phyloP scores from a whole-genome alignment of 129 eudicot species.

The Saussurea involucrata region DNA sequence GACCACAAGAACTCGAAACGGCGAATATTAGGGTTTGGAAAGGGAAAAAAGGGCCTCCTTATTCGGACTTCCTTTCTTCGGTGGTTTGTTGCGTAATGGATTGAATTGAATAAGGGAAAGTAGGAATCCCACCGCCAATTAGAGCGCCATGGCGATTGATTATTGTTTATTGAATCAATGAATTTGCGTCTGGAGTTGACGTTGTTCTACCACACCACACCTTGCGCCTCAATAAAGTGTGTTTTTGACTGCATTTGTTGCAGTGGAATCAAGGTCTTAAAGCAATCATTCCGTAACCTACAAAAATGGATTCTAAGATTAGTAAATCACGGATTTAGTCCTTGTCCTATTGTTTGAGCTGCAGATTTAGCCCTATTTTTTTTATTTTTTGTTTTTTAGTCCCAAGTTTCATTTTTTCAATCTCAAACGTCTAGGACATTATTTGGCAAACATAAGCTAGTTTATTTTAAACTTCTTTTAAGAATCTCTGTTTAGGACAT shows the following conservation, averaged over 20 bases:
- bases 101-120: conserved; percentile 16
- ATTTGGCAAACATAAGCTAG: too few relatives aligned
- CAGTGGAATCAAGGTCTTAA: conserved; percentile 23
- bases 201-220: background rate
- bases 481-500: too few relatives aligned
- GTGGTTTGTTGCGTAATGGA: conserved; percentile 1
- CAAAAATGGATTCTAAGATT: background rate
- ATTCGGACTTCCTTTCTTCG: background rate
- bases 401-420: too few relatives aligned
- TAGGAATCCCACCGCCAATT: background rate
- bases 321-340: background rate
- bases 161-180: background rate
- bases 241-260: background rate
- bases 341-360: background rate
- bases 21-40: conserved; percentile 23
- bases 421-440: too few relatives aligned
- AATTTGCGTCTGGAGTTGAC: conserved; percentile 21
- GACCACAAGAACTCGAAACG: background rate
- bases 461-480: too few relatives aligned
- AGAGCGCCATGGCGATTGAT: background rate
- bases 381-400: too few relatives aligned
- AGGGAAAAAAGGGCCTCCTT: background rate
- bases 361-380: background rate
- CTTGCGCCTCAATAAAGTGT: background rate
- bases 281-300: conserved; percentile 18